These are phyloP conservation scores for Cadophora malorum DNA, from an alignment of 2,329 filamentous ascomycete species.

Conservation along the genomic window DNA sequence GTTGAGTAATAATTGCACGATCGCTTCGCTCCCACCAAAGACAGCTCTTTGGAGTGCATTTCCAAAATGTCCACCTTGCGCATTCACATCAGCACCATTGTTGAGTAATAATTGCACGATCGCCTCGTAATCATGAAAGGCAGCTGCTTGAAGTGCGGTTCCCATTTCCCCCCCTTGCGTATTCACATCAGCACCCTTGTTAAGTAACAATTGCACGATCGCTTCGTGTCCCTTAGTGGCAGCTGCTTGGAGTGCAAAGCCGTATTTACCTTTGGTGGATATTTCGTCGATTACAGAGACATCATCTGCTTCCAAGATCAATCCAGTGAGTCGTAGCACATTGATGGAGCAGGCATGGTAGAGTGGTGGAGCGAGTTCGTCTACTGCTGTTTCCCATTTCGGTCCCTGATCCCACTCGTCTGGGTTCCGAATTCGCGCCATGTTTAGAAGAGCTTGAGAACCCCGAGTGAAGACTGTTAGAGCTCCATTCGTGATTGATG, in stretches of 20 bases:
- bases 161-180: background rate
- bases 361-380: background rate
- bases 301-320: background rate
- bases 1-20: background rate
- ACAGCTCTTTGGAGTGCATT: background rate
- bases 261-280: background rate
- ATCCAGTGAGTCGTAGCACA: background rate
- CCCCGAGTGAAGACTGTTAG: background rate
- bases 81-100: slow-evolving; percentile 4
- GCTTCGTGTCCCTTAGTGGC: background rate
- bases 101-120: slow-evolving; percentile 20
- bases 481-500: background rate
- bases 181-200: background rate
- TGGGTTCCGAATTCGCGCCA: background rate
- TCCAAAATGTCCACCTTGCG: background rate
- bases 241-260: background rate
- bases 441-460: slow-evolving; percentile 13
- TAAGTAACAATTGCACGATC: background rate
- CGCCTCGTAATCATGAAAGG: background rate
- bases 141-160: slow-evolving; percentile 18
- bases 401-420: background rate
- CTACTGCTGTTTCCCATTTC: background rate
- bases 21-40: background rate
- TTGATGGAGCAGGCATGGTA: background rate
- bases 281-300: slow-evolving; percentile 6